phyloP scores from a whole-genome alignment of 345 rosid genomes.

The Hibiscus mutabilis region DNA sequence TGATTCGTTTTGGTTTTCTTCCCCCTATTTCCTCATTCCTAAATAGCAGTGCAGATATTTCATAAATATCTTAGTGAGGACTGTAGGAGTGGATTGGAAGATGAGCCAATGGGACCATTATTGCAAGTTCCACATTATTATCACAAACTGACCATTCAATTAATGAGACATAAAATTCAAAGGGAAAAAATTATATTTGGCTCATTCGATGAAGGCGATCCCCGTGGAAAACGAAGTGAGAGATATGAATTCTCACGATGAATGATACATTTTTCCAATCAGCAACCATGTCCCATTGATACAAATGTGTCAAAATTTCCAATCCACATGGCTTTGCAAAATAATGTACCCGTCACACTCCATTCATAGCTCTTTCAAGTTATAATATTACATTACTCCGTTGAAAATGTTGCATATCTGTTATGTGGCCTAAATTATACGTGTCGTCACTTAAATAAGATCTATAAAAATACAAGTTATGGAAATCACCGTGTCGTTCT shows the following conservation, averaged over 20 bases:
- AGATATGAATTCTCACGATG: neutral
- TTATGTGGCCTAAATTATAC: neutral
- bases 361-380: neutral
- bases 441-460: too few species aligned
- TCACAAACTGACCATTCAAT: neutral
- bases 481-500: too few species aligned
- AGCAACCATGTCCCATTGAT: neutral
- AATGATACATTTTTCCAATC: slow-evolving; percentile 7
- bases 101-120: slow-evolving; percentile 1
- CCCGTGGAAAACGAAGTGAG: neutral
- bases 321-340: neutral
- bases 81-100: neutral
- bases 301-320: neutral
- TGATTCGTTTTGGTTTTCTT: too few species aligned
- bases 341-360: neutral
- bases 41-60: neutral
- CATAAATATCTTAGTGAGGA: neutral
- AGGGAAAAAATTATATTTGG: neutral
- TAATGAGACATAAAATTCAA: neutral
- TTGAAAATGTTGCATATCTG: neutral
- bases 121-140: neutral
- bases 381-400: neutral
- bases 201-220: neutral
- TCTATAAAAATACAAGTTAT: neutral
- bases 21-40: too few species aligned